These are phyloP conservation scores for Acer saccharum DNA, from an alignment of 345 rosid species.

Conservation along the genomic window DNA sequence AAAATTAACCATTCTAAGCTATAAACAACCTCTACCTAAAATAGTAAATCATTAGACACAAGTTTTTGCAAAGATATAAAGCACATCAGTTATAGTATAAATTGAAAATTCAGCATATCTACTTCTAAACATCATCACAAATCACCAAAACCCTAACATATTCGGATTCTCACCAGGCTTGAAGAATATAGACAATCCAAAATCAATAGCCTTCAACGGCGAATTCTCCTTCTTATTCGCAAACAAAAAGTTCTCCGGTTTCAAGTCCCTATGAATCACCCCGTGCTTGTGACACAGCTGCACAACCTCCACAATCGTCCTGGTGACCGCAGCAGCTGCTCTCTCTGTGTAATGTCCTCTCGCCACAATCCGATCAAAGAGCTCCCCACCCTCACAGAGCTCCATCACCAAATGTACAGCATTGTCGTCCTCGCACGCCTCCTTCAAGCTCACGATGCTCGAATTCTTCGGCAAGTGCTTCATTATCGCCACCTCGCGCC, in stretches of 20 bases:
- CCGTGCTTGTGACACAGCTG: slow-evolving; percentile 96
- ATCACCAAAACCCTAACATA: not conserved
- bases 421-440: slow-evolving; percentile 94
- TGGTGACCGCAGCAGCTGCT: slow-evolving; percentile 89
- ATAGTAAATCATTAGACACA: not conserved
- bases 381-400: slow-evolving; percentile 99
- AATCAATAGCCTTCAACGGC: slow-evolving; percentile 96
- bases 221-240: slow-evolving; percentile 99
- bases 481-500: slow-evolving; percentile 98
- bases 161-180: slow-evolving; percentile 73
- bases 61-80: not conserved
- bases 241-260: slow-evolving; percentile 96
- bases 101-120: not conserved
- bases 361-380: slow-evolving; percentile 98
- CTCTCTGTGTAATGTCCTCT: slow-evolving; percentile 98
- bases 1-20: not conserved
- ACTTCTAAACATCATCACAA: not conserved
- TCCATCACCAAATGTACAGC: slow-evolving; percentile 99
- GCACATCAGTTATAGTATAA: not conserved
- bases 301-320: slow-evolving; percentile 94
- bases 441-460: slow-evolving; percentile 87
- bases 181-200: slow-evolving; percentile 97
- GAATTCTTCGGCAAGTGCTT: slow-evolving; percentile 86
- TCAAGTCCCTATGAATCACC: slow-evolving; percentile 96
- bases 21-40: not conserved